Conservation (phyloP, 129 eudicot species). For the Rutidosis leptorrhynchoides region DNA sequence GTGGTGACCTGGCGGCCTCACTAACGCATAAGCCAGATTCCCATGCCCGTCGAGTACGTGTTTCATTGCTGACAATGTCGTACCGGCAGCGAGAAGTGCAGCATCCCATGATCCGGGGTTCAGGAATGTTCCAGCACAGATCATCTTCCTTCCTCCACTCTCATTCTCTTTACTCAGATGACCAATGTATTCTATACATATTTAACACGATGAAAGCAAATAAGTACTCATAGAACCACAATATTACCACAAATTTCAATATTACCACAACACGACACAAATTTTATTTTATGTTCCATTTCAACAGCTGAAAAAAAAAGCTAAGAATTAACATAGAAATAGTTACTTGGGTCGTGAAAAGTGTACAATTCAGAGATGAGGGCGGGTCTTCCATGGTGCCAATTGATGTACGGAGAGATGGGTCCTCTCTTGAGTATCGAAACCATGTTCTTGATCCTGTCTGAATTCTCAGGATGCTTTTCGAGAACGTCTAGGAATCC, state of each 20-base stretch:
- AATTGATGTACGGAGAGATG: slow-evolving; percentile 62
- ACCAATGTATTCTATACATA: too few relatives aligned
- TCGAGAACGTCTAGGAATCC: slow-evolving; percentile 87
- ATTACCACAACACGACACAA: too few relatives aligned
- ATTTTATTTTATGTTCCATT: too few relatives aligned
- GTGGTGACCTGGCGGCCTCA: slow-evolving; percentile 98
- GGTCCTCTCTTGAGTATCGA: slow-evolving; percentile 89
- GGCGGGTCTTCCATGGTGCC: slow-evolving; percentile 64
- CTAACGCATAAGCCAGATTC: slow-evolving; percentile 69
- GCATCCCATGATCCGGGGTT: slow-evolving; percentile 87
- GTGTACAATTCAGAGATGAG: slow-evolving; percentile 51
- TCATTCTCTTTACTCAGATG: slow-evolving; percentile 79
- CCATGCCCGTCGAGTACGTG: slow-evolving; percentile 61
- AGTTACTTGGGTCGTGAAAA: slow-evolving; percentile 72
- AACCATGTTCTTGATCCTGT: slow-evolving; percentile 71
- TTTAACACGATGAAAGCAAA: slow-evolving; percentile 17
- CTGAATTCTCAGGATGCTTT: slow-evolving; percentile 83
- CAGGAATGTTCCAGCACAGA: slow-evolving; percentile 69
- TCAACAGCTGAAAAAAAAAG: too few relatives aligned
- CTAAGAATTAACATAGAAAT: not conserved
- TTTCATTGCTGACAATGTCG: slow-evolving; percentile 74
- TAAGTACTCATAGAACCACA: too few relatives aligned
- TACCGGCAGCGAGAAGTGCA: slow-evolving; percentile 91
- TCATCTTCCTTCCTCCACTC: slow-evolving; percentile 40
- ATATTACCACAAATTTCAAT: too few relatives aligned